Percentiles rank a stretch among this genome's conserved stretches.
These are phyloP conservation scores for Nemania bipapillata DNA, from an alignment of 2,329 filamentous ascomycete species.

Conservation along the genomic window DNA sequence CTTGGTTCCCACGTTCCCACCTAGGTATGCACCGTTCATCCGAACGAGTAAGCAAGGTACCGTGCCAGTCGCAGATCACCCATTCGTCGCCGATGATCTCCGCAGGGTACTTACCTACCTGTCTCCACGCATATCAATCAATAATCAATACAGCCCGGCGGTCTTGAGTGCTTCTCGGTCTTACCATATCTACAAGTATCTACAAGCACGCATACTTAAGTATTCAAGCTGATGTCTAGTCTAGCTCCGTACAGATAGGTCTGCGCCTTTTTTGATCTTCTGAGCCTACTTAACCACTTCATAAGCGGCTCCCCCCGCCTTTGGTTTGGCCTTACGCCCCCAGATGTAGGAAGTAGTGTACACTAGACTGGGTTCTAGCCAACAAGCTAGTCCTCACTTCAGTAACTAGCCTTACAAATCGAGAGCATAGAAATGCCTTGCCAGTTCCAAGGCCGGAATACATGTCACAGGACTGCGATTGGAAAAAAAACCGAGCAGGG, in stretches of 20 bases:
- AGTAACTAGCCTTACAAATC: constrained; percentile 9
- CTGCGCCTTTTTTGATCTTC: neutral
- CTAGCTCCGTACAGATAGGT: neutral
- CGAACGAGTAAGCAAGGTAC: constrained; percentile 41
- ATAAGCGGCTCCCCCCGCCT: neutral
- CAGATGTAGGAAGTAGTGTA: neutral
- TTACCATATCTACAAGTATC: neutral
- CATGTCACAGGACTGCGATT: neutral
- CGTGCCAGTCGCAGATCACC: constrained; percentile 36
- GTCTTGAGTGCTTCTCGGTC: neutral
- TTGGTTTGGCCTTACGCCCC: neutral
- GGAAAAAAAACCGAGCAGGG: neutral
- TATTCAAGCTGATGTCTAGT: neutral
- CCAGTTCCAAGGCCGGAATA: neutral
- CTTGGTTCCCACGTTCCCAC: constrained; percentile 21
- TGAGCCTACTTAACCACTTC: neutral
- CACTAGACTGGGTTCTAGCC: constrained; percentile 5
- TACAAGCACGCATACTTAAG: too few species aligned
- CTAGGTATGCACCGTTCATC: constrained; percentile 34
- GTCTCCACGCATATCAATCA: constrained; percentile 21
- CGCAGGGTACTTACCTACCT: constrained; percentile 33
- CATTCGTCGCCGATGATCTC: constrained; percentile 36
- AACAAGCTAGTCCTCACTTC: neutral
- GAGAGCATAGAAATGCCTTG: neutral
- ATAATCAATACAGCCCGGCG: neutral